Percentiles rank a stretch among this genome's conserved stretches.
Conservation (phyloP, 768 basidiomycete genomes). For the Cytidiella melzeri region DNA sequence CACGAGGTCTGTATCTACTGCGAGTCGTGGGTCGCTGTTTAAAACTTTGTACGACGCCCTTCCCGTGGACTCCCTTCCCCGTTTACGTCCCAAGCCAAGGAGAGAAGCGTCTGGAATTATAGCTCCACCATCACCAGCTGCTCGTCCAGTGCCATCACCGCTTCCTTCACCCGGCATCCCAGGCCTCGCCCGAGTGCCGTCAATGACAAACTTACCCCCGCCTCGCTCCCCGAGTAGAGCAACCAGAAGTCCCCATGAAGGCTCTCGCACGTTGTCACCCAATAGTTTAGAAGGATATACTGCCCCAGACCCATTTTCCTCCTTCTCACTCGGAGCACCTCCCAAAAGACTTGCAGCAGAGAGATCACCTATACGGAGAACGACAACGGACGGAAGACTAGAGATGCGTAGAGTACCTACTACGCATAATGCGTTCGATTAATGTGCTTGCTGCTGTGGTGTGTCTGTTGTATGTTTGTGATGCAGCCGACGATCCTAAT, state of each 20-base stretch:
- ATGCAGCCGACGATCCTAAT: constrained; percentile 2
- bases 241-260: constrained; percentile 18
- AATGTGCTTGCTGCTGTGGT: too few species aligned
- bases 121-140: constrained; percentile 38
- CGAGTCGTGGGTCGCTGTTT: constrained; percentile 54
- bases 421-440: constrained; percentile 1
- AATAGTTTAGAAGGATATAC: constrained; percentile 1
- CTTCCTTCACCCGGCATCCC: constrained; percentile 12
- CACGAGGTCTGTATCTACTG: constrained; percentile 22
- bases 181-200: constrained; percentile 14
- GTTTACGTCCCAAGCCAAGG: constrained; percentile 37
- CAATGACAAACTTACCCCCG: constrained; percentile 14
- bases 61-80: constrained; percentile 35
- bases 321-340: constrained; percentile 37
- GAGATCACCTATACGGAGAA: constrained; percentile 6
- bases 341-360: constrained; percentile 27
- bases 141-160: constrained; percentile 8
- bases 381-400: constrained; percentile 8
- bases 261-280: neutral
- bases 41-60: constrained; percentile 51
- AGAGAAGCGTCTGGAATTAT: constrained; percentile 61
- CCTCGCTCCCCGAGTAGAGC: constrained; percentile 18
- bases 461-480: too few species aligned
- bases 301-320: constrained; percentile 1
- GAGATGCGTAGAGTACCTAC: constrained; percentile 20